Conservation (phyloP, 2,329 filamentous ascomycete species). For the Hypoxylon sp. region DNA sequence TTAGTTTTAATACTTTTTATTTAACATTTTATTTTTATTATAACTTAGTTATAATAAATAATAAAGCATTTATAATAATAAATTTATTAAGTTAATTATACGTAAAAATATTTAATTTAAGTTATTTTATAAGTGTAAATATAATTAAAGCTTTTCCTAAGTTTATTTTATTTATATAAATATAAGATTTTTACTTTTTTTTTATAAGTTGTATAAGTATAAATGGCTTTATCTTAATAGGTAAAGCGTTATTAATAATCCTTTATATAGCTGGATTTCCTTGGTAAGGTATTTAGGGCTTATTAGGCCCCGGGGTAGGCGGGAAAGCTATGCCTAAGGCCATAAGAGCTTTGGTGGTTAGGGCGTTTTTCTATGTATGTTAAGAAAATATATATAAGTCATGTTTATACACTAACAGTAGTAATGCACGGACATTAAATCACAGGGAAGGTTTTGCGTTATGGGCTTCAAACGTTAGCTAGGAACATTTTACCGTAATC, state of each 20-base stretch:
- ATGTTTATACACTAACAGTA: background rate
- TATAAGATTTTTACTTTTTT: background rate
- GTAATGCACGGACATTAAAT: conserved; percentile 15
- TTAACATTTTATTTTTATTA: background rate
- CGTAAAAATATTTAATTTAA: background rate
- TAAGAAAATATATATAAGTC: background rate
- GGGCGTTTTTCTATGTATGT: background rate
- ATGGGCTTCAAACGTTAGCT: conserved; percentile 27
- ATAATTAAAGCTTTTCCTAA: conserved; percentile 1
- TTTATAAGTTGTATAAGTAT: background rate
- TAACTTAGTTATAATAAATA: background rate
- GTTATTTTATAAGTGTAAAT: background rate
- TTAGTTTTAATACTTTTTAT: conserved; percentile 2
- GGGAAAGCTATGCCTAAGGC: no score
- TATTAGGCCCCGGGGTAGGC: no score
- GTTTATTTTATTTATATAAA: background rate
- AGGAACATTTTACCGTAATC: background rate
- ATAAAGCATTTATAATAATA: background rate
- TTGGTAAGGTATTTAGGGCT: background rate
- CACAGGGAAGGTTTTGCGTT: conserved; percentile 52
- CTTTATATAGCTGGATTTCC: background rate
- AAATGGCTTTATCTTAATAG: background rate
- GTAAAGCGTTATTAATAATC: background rate
- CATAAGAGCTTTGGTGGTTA: background rate
- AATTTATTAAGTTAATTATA: conserved; percentile 1